Base-by-base conservation (phyloP, 345 rosid genomes). In the Syzygium grande region DNA sequence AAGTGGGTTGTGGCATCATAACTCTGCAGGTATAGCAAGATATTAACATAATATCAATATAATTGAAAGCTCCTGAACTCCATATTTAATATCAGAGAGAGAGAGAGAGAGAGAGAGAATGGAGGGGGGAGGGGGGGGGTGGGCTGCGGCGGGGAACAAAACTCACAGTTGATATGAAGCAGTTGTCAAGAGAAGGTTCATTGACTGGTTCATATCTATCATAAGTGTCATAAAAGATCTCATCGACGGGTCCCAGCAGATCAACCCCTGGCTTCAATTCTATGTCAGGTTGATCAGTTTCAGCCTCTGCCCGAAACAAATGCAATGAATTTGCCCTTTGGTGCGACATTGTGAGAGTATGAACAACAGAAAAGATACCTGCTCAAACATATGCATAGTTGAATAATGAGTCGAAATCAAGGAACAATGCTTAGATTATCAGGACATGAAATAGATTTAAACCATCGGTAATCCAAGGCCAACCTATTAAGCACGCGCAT, bases 311-410 rank as follows among this genome's bases (percentile, higher is more conserved):
- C 92, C 16, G 98, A 96, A 63, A 96, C 98, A 91, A 96, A 96
- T 51, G 99, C 99, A 84, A 96, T 95, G 92, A 92, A 96, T 89
- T 96, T 95, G 12, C 99, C 99, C 92, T 94, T 95, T 58, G 99
- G 97, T 86, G 99, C 99, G 53, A 96, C 99, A 87, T 96, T 97
- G 92, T 96, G 99, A 77, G 99, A 88, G 88, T 95, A 96, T 85
- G 99, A 97, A 89, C 98, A 97, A 86, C 99, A 97, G 93, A 97
- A 97, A 87, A 97, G 94, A 86, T 96, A 96, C 98, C 98, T 96
- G 94, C 86, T 53, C 89, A 80, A 83, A 53, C 25, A 88, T 29
- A 53, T 6, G 84, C 49, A 19, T 22, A 73, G 83, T 51, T 34
- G 43, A 78, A 54, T 34, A 86, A 4, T 80, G 54, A 85, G 83